Evolutionary conservation across 176 grass and related monocot genomes (phyloP).

Genomic region (Oryza meridionalis): DNA sequence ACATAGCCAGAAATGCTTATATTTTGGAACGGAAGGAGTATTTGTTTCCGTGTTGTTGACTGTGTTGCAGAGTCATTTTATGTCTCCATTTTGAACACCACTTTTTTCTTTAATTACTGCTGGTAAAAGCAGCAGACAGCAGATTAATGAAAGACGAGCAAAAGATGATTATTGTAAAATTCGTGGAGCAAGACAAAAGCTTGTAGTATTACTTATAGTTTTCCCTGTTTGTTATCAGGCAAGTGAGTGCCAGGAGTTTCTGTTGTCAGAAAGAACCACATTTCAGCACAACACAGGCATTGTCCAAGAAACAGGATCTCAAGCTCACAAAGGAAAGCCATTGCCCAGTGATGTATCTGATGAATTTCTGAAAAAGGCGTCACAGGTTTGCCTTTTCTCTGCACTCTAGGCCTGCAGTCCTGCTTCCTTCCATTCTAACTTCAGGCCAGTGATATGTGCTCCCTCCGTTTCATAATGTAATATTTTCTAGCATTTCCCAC

Average conservation of each 20-base stretch:
- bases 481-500: too few species aligned
- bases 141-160: constrained; percentile 70
- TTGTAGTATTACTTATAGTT: constrained; percentile 19
- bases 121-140: constrained; percentile 85
- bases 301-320: constrained; percentile 29
- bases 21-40: too few species aligned
- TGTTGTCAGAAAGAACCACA: constrained; percentile 38
- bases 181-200: constrained; percentile 13
- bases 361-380: constrained; percentile 38
- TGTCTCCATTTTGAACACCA: not conserved
- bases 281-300: constrained; percentile 30
- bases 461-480: too few species aligned
- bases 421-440: not conserved
- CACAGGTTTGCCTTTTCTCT: constrained; percentile 56
- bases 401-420: not conserved
- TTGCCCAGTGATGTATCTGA: constrained; percentile 35
- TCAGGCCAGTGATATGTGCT: not conserved
- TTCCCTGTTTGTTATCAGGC: constrained; percentile 49
- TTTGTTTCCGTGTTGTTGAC: not conserved
- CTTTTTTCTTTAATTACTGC: constrained; percentile 38
- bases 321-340: constrained; percentile 36
- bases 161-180: constrained; percentile 56
- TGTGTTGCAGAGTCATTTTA: not conserved
- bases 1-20: too few species aligned
- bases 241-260: constrained; percentile 55